phyloP scores from a whole-genome alignment of 2,329 filamentous ascomycete genomes.

The Aspergillus japonicus region DNA sequence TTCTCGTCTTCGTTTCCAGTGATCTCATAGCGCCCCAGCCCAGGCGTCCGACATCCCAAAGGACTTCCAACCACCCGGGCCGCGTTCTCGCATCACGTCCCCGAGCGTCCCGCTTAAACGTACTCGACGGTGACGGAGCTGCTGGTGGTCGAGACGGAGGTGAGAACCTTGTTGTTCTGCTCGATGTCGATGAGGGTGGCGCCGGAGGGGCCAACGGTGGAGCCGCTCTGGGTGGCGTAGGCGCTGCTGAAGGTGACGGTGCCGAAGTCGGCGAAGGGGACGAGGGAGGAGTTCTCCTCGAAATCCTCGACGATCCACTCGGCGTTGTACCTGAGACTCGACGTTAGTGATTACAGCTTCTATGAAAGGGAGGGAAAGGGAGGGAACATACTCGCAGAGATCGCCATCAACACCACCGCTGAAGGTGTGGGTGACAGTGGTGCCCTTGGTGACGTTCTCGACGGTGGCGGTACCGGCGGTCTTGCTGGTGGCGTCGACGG shows the following conservation, averaged over 20 bases:
- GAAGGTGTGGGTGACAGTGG: conserved; percentile 5
- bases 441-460: conserved; percentile 52
- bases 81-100: too few species aligned
- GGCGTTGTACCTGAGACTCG: conserved; percentile 52
- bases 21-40: neutral
- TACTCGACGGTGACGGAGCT: conserved; percentile 28
- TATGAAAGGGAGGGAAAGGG: neutral
- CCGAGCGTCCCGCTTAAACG: conserved; percentile 11
- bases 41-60: neutral
- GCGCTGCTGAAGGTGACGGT: conserved; percentile 49
- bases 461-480: conserved; percentile 47
- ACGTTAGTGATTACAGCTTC: neutral
- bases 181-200: conserved; percentile 48
- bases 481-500: conserved; percentile 43
- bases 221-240: conserved; percentile 32
- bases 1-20: neutral
- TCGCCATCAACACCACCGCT: conserved; percentile 48
- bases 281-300: conserved; percentile 35
- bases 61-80: too few species aligned
- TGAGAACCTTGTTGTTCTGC: conserved; percentile 40
- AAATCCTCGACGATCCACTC: conserved; percentile 58
- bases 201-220: conserved; percentile 36
- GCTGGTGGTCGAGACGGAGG: conserved; percentile 25
- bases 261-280: conserved; percentile 50
- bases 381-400: conserved; percentile 44